These are phyloP conservation scores for Alloascoidea hylecoeti DNA, from an alignment of 805 yeast genomes.

Conservation along the genomic window DNA sequence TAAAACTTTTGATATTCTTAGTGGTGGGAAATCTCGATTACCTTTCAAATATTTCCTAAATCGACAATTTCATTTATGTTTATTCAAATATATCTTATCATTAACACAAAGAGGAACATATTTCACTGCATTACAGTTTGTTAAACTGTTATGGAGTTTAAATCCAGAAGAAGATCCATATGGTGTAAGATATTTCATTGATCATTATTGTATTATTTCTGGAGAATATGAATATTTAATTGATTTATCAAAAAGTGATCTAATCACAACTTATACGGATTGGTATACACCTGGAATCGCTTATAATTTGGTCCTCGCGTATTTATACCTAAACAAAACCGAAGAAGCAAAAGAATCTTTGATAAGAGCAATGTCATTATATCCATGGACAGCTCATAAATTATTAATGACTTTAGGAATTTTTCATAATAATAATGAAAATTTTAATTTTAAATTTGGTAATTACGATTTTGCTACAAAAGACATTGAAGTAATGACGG, in stretches of 20 bases:
- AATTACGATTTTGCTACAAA: not conserved
- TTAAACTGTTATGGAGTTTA: slow-evolving; percentile 54
- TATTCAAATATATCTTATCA: slow-evolving; percentile 58
- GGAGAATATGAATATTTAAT: slow-evolving; percentile 51
- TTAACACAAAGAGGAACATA: slow-evolving; percentile 69
- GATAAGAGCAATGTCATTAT: not conserved
- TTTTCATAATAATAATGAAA: not conserved
- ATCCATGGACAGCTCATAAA: not conserved
- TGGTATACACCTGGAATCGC: not conserved
- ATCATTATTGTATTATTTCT: slow-evolving; percentile 56
- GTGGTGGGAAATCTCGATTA: slow-evolving; percentile 42
- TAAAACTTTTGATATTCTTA: slow-evolving; percentile 37
- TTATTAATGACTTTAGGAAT: not conserved
- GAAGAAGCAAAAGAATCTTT: slow-evolving; percentile 1
- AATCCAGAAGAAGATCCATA: slow-evolving; percentile 70
- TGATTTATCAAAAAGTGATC: slow-evolving; percentile 21
- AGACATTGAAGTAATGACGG: not conserved
- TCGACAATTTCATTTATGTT: slow-evolving; percentile 60
- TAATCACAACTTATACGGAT: not conserved
- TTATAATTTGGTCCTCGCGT: not conserved
- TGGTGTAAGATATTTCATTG: slow-evolving; percentile 75
- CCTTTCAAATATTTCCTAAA: slow-evolving; percentile 67
- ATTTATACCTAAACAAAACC: not conserved
- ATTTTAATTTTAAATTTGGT: not conserved
- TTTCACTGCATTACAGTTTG: slow-evolving; percentile 63